Conservation (phyloP, 306 rosid genomes). For the Astragalus membranaceus region DNA sequence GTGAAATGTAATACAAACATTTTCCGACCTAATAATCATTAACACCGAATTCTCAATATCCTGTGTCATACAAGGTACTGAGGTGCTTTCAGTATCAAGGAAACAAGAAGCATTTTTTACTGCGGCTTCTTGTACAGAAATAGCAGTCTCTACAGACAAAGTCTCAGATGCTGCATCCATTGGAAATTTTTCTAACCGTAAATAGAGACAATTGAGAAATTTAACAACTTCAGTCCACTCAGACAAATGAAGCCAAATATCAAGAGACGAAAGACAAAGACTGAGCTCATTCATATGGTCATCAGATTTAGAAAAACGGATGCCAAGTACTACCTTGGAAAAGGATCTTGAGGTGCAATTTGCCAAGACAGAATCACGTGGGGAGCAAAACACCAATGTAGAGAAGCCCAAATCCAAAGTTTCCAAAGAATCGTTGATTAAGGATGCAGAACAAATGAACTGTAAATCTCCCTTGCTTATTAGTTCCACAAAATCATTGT, state of each 20-base stretch:
- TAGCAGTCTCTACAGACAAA: slow-evolving; percentile 24
- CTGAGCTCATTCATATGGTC: slow-evolving; percentile 38
- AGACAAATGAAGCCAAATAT: slow-evolving; percentile 68
- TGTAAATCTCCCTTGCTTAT: slow-evolving; percentile 48
- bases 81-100: slow-evolving; percentile 27
- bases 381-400: slow-evolving; percentile 41
- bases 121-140: slow-evolving; percentile 10
- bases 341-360: slow-evolving; percentile 41
- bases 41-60: slow-evolving; percentile 29
- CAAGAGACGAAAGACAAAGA: slow-evolving; percentile 60
- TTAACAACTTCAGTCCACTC: slow-evolving; percentile 62
- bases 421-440: slow-evolving; percentile 46
- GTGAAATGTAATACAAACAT: slow-evolving; percentile 46
- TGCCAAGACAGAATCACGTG: slow-evolving; percentile 46
- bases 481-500: slow-evolving; percentile 36
- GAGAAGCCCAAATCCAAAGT: slow-evolving; percentile 49
- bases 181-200: slow-evolving; percentile 26
- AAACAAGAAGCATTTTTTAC: slow-evolving; percentile 20
- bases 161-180: slow-evolving; percentile 15
- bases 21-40: slow-evolving; percentile 39
- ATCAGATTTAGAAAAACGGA: slow-evolving; percentile 46
- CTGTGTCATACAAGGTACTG: slow-evolving; percentile 29
- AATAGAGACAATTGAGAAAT: slow-evolving; percentile 31
- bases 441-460: slow-evolving; percentile 50
- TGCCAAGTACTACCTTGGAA: slow-evolving; percentile 38